Conservation (phyloP, 2,329 filamentous ascomycete genomes). For the Xylariaceae sp. region DNA sequence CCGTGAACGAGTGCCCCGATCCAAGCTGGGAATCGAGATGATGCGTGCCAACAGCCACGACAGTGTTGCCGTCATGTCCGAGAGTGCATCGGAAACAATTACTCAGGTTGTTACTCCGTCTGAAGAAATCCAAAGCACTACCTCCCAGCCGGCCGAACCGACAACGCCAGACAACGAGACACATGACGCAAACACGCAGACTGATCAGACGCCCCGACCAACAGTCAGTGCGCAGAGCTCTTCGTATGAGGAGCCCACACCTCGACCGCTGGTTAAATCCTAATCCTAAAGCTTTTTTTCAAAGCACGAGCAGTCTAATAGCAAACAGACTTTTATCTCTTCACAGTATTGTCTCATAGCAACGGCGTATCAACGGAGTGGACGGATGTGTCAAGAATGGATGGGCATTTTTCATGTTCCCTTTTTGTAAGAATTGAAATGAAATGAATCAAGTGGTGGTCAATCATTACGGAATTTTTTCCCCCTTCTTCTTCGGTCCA, state of each 20-base stretch:
- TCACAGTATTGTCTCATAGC: neutral
- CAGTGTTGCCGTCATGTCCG: constrained; percentile 56
- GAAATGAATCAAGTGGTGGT: too few relatives aligned
- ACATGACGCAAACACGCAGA: constrained; percentile 27
- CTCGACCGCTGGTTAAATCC: constrained; percentile 29
- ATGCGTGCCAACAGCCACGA: constrained; percentile 95
- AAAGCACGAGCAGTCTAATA: neutral
- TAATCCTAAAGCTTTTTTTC: neutral
- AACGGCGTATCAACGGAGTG: too few relatives aligned
- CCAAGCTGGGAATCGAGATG: constrained; percentile 84
- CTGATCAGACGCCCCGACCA: constrained; percentile 43
- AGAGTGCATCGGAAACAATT: constrained; percentile 46
- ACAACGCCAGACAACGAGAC: constrained; percentile 9
- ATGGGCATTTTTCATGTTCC: too few relatives aligned
- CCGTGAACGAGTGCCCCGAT: constrained; percentile 38
- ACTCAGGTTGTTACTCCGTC: constrained; percentile 49
- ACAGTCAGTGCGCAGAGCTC: constrained; percentile 15
- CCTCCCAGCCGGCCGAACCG: constrained; percentile 5
- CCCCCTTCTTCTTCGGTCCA: too few relatives aligned
- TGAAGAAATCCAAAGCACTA: constrained; percentile 33
- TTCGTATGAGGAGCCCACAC: constrained; percentile 37
- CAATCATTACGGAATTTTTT: too few relatives aligned
- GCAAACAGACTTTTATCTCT: too few relatives aligned
- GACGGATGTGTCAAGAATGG: too few relatives aligned
- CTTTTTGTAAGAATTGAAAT: too few relatives aligned